Conservation (phyloP, 2,329 filamentous ascomycete genomes). For the Lecanicillium sp. region DNA sequence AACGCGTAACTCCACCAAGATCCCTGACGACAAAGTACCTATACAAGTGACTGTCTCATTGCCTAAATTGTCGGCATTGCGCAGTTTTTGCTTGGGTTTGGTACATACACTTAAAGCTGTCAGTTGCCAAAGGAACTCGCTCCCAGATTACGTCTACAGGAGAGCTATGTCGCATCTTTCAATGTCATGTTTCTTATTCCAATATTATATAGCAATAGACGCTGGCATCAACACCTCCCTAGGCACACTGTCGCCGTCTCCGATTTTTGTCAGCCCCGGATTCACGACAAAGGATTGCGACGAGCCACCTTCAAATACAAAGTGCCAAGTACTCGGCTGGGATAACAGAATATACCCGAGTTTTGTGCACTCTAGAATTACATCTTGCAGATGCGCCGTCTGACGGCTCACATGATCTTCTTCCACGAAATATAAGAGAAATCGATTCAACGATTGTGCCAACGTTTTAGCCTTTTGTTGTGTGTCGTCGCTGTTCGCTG, state of each 20-base stretch:
- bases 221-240: slow-evolving; percentile 6
- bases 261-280: slow-evolving; percentile 21
- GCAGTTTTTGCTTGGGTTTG: no score
- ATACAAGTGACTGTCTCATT: no score
- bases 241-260: slow-evolving; percentile 16
- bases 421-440: slow-evolving; percentile 25
- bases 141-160: no score
- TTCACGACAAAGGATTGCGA: slow-evolving; percentile 16
- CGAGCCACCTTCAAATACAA: slow-evolving; percentile 15
- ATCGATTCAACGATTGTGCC: slow-evolving; percentile 22
- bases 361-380: slow-evolving; percentile 30
- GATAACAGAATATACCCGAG: slow-evolving; percentile 34
- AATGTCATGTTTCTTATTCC: no score
- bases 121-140: no score
- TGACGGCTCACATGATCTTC: slow-evolving; percentile 18
- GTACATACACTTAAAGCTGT: no score
- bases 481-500: slow-evolving; percentile 18
- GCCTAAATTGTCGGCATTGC: no score
- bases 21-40: no score
- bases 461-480: slow-evolving; percentile 23
- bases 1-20: no score
- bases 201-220: slow-evolving; percentile 16
- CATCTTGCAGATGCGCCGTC: slow-evolving; percentile 29
- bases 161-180: background rate
- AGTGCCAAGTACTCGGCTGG: slow-evolving; percentile 30